Evolutionary conservation across 768 basidiomycete species (phyloP).

Genomic region (Suillus bovinus): DNA sequence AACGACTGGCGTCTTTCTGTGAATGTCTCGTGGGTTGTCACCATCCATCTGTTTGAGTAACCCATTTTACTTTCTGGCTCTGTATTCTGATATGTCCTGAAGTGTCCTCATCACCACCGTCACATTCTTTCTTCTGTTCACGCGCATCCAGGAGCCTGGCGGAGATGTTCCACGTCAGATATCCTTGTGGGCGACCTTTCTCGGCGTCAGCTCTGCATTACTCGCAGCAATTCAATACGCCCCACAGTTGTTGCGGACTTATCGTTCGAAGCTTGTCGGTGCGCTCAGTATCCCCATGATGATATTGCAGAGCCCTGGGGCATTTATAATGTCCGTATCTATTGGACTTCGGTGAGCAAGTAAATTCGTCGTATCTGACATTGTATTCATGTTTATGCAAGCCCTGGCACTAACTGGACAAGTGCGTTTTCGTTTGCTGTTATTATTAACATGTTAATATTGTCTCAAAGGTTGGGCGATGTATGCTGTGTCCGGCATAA

Average conservation of each 20-base stretch:
- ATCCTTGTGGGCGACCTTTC: slow-evolving; percentile 77
- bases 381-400: slow-evolving; percentile 21
- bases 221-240: slow-evolving; percentile 86
- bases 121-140: slow-evolving; percentile 61
- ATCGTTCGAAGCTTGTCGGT: slow-evolving; percentile 77
- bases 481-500: slow-evolving; percentile 76
- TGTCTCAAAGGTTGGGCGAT: slow-evolving; percentile 69
- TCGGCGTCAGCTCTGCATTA: slow-evolving; percentile 78
- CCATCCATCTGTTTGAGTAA: slow-evolving; percentile 66
- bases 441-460: neutral
- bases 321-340: slow-evolving; percentile 81
- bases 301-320: slow-evolving; percentile 91
- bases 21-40: slow-evolving; percentile 67
- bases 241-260: slow-evolving; percentile 85
- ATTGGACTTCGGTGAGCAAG: slow-evolving; percentile 63
- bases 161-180: slow-evolving; percentile 38
- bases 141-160: slow-evolving; percentile 38
- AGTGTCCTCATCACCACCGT: slow-evolving; percentile 59
- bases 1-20: slow-evolving; percentile 81
- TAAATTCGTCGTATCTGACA: neutral
- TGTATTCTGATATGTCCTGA: slow-evolving; percentile 7
- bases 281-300: slow-evolving; percentile 95
- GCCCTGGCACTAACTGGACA: slow-evolving; percentile 85
- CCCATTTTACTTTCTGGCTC: slow-evolving; percentile 14
- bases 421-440: slow-evolving; percentile 43